Percentiles rank a stretch among this genome's conserved stretches.
Evolutionary conservation across 768 basidiomycete species (phyloP).

Genomic region (Guyanaporus albipodus): DNA sequence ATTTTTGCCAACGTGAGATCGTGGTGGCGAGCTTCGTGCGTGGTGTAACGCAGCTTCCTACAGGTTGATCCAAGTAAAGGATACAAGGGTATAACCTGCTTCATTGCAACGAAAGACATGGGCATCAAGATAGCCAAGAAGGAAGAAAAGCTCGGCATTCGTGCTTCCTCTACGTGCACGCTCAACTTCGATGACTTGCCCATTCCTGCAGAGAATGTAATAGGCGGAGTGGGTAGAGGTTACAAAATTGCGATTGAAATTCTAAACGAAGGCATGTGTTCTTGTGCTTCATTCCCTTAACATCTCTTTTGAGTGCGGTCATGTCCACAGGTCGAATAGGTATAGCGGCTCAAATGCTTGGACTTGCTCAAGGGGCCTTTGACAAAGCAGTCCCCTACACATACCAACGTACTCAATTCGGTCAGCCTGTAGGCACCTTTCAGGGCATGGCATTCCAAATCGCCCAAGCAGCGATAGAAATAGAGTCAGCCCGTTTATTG

Average conservation of each 20-base stretch:
- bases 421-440: constrained; percentile 89
- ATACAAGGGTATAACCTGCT: constrained; percentile 99
- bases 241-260: constrained; percentile 98
- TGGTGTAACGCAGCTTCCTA: background rate
- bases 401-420: constrained; percentile 91
- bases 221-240: constrained; percentile 88
- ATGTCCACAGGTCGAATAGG: constrained; percentile 71
- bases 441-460: constrained; percentile 97
- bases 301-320: background rate
- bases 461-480: constrained; percentile 82
- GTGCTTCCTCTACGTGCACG: constrained; percentile 92
- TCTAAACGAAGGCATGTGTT: constrained; percentile 72
- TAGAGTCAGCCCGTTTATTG: constrained; percentile 84
- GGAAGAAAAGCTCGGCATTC: constrained; percentile 96
- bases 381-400: constrained; percentile 95
- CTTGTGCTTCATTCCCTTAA: background rate
- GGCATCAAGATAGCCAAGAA: constrained; percentile 97
- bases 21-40: background rate
- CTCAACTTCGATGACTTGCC: constrained; percentile 93
- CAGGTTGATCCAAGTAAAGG: constrained; percentile 86
- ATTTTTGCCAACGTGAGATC: constrained; percentile 89
- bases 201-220: constrained; percentile 79
- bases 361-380: constrained; percentile 95
- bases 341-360: constrained; percentile 98
- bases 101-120: constrained; percentile 94